Conservation (phyloP, 164 flowering plant genomes). For the Sextonia rubra region DNA sequence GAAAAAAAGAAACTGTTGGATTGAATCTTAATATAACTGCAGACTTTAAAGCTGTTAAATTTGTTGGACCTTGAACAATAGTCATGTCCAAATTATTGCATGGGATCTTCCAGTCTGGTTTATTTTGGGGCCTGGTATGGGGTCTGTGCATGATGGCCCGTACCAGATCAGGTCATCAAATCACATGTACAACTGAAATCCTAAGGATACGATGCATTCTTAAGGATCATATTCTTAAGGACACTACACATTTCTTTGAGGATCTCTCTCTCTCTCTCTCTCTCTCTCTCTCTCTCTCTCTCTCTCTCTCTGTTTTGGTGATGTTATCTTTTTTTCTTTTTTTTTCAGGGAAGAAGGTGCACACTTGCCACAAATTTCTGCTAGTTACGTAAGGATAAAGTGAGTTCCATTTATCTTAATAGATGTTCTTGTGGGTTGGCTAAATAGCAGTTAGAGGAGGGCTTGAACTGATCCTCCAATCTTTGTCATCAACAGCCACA, state of each 20-base stretch:
- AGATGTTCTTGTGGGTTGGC: background rate
- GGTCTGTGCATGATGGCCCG: background rate
- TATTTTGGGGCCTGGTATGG: background rate
- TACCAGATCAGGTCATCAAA: background rate
- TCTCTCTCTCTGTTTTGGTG: slow-evolving; percentile 5
- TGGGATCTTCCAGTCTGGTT: background rate
- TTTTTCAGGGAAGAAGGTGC: slow-evolving; percentile 54
- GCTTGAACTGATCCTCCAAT: no score
- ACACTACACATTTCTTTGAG: background rate
- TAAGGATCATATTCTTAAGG: background rate
- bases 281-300: slow-evolving; percentile 1
- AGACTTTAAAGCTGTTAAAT: no score
- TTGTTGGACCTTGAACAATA: no score
- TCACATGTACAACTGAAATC: background rate
- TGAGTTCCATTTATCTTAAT: slow-evolving; percentile 33
- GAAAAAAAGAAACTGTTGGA: background rate
- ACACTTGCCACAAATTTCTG: slow-evolving; percentile 51
- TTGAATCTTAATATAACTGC: no score
- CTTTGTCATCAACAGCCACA: no score
- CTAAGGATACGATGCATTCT: background rate
- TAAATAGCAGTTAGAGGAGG: no score
- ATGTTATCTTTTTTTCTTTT: slow-evolving; percentile 16
- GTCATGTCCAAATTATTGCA: background rate
- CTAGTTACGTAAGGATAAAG: slow-evolving; percentile 50
- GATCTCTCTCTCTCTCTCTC: background rate